These are phyloP conservation scores for Microdochium trichocladiopsis DNA, from an alignment of 2,329 filamentous ascomycete species.

Conservation along the genomic window DNA sequence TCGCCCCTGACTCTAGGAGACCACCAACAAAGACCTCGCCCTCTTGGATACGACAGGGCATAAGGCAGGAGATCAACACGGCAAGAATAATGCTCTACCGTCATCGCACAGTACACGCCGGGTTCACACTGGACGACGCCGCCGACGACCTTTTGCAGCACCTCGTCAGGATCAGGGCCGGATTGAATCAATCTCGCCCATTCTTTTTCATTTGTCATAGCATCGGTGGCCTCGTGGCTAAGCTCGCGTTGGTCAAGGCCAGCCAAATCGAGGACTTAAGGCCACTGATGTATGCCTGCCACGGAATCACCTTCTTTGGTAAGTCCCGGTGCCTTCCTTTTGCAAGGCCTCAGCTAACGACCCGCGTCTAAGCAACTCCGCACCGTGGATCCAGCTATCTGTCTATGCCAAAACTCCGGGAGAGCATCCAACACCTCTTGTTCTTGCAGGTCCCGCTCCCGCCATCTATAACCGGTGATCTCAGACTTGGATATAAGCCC, in stretches of 20 bases:
- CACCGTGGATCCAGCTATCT: constrained; percentile 58
- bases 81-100: constrained; percentile 45
- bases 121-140: constrained; percentile 33
- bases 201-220: constrained; percentile 56
- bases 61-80: constrained; percentile 36
- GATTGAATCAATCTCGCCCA: constrained; percentile 33
- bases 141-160: constrained; percentile 40
- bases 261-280: constrained; percentile 27
- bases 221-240: constrained; percentile 52
- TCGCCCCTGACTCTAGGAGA: constrained; percentile 23
- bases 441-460: constrained; percentile 44
- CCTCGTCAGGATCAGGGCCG: constrained; percentile 24
- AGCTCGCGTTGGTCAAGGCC: constrained; percentile 46
- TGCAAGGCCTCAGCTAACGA: neutral
- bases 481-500: constrained; percentile 41
- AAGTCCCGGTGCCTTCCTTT: constrained; percentile 8
- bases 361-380: constrained; percentile 39
- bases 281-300: constrained; percentile 45
- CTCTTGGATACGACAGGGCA: constrained; percentile 46
- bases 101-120: constrained; percentile 34
- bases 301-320: constrained; percentile 56
- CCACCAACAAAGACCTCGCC: constrained; percentile 24
- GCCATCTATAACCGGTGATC: constrained; percentile 37
- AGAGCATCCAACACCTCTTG: constrained; percentile 45
- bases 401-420: constrained; percentile 47